phyloP scores from a whole-genome alignment of 1,284 basidiomycete genomes.

The Ustilago xerochloae region DNA sequence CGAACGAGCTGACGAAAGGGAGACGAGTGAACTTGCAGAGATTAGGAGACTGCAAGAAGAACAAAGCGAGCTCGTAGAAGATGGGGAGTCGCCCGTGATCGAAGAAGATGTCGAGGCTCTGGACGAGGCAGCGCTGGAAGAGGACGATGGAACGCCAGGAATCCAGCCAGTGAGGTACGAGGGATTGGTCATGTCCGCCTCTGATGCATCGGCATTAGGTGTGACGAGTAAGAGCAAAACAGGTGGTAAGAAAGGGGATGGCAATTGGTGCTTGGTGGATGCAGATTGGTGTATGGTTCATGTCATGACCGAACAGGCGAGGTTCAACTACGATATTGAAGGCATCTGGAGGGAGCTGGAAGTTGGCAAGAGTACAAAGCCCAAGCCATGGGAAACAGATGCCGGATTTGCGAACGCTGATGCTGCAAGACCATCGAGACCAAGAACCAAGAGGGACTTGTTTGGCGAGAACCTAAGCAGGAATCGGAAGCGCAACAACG shows the following conservation, averaged over 20 bases:
- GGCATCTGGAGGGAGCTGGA: conserved; percentile 57
- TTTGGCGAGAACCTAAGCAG: conserved; percentile 29
- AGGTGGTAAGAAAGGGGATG: conserved; percentile 57
- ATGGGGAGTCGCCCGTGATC: conserved; percentile 35
- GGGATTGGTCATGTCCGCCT: conserved; percentile 55
- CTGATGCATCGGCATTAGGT: conserved; percentile 36
- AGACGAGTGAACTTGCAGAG: conserved; percentile 34
- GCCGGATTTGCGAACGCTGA: not conserved
- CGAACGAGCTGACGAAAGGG: conserved; percentile 34
- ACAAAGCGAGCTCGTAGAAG: conserved; percentile 32
- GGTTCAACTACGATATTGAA: conserved; percentile 62
- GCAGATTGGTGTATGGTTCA: conserved; percentile 68
- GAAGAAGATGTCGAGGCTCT: conserved; percentile 16
- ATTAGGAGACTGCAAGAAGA: conserved; percentile 31
- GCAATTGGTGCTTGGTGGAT: conserved; percentile 67
- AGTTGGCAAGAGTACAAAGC: conserved; percentile 10
- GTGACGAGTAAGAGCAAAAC: conserved; percentile 41
- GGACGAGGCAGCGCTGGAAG: conserved; percentile 19
- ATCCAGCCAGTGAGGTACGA: conserved; percentile 58
- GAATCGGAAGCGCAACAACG: conserved; percentile 12
- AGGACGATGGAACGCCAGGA: conserved; percentile 17
- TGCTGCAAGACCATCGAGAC: not conserved
- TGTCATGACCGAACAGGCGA: conserved; percentile 62
- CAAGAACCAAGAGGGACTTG: conserved; percentile 21
- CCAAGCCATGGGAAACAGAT: conserved; percentile 36